Evolutionary conservation across 2,329 filamentous ascomycete species (phyloP).

Genomic region (Penicillium sp.): DNA sequence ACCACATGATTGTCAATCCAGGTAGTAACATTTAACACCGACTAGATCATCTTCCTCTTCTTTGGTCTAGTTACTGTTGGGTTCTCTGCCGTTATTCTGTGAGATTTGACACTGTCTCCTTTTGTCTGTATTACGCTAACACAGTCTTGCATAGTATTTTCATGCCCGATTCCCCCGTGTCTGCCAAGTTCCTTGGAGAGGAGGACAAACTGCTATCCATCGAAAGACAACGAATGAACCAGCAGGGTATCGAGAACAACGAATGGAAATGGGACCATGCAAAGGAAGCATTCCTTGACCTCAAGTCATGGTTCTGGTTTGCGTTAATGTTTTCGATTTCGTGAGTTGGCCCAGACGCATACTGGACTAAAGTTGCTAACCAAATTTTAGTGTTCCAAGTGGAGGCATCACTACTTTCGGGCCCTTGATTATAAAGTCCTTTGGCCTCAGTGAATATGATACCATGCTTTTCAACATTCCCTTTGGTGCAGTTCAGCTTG

Average conservation of each 20-base stretch:
- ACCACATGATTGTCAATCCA: no score
- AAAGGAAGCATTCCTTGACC: conserved; percentile 53
- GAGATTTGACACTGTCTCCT: conserved; percentile 1
- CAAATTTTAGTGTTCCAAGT: conserved; percentile 46
- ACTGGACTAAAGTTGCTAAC: conserved; percentile 4
- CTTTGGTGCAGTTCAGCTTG: conserved; percentile 59
- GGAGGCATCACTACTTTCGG: conserved; percentile 61
- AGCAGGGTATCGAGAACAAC: conserved; percentile 41
- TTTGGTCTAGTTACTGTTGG: conserved; percentile 51
- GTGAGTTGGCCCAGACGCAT: conserved; percentile 26
- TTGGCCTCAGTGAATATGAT: conserved; percentile 55
- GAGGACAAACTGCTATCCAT: conserved; percentile 59
- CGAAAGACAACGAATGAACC: conserved; percentile 54
- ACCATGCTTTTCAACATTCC: conserved; percentile 62
- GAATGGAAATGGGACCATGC: conserved; percentile 55
- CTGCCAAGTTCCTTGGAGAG: conserved; percentile 55
- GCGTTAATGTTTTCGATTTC: conserved; percentile 54
- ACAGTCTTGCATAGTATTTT: conserved; percentile 32
- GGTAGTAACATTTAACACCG: not conserved
- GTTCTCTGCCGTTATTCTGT: conserved; percentile 52
- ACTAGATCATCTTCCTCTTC: conserved; percentile 34
- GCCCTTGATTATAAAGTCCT: conserved; percentile 56
- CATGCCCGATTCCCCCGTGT: conserved; percentile 64
- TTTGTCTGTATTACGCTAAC: not conserved
- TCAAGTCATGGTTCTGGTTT: conserved; percentile 63